Evolutionary conservation across 192 early-diverging fungal species (phyloP).

Genomic region (Coemansia sp.): DNA sequence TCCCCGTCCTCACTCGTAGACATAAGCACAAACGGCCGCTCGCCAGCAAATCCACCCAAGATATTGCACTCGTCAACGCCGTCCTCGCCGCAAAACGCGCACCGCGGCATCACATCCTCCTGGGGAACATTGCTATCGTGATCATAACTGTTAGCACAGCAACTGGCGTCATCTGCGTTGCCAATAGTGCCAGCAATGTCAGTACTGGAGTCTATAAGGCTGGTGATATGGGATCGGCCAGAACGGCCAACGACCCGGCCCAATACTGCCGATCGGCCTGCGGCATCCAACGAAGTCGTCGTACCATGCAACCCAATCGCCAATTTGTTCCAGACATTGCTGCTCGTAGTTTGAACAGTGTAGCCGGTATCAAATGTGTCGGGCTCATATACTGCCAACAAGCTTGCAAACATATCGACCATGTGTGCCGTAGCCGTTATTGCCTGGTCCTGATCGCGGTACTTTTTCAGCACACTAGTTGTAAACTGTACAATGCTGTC

Average conservation of each 20-base stretch:
- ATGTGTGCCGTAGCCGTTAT: constrained; percentile 1
- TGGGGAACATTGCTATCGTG: not conserved
- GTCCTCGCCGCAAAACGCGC: constrained; percentile 61
- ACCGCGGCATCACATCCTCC: constrained; percentile 14
- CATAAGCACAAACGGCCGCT: constrained; percentile 57
- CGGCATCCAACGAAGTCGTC: constrained; percentile 16
- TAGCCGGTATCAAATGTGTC: constrained; percentile 36
- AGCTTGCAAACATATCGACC: constrained; percentile 14
- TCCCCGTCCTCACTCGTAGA: constrained; percentile 55
- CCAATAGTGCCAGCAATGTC: not conserved
- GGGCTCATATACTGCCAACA: constrained; percentile 27
- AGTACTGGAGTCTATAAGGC: constrained; percentile 2
- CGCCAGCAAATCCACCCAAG: constrained; percentile 28
- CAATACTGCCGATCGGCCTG: constrained; percentile 15
- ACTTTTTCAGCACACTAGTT: constrained; percentile 14
- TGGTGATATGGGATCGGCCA: constrained; percentile 14
- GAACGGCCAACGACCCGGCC: constrained; percentile 12
- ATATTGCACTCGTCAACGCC: constrained; percentile 13
- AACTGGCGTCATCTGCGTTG: not conserved
- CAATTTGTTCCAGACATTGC: constrained; percentile 30
- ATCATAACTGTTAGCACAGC: not conserved
- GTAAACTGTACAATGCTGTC: constrained; percentile 44
- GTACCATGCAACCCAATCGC: constrained; percentile 50
- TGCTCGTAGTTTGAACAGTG: not conserved
- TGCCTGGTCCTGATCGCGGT: constrained; percentile 6